These are phyloP conservation scores for Rugosomyces carneus DNA, from an alignment of 1,284 basidiomycete species.

Conservation along the genomic window DNA sequence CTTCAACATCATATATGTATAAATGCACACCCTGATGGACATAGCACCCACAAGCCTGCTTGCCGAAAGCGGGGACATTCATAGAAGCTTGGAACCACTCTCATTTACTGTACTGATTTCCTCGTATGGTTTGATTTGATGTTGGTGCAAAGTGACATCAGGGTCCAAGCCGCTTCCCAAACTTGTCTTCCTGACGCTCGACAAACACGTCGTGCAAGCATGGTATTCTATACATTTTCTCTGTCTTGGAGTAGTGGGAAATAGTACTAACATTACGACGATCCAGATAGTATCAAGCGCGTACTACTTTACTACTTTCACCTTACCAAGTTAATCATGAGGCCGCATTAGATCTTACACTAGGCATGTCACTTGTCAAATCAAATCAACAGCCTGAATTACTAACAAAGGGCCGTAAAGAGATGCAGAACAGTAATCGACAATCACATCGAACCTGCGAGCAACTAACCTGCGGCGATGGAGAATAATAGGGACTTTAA, in stretches of 20 bases:
- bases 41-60: conserved; percentile 5
- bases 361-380: no score
- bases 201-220: conserved; percentile 3
- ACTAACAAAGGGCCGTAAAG: not conserved
- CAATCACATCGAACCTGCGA: not conserved
- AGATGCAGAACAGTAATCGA: not conserved
- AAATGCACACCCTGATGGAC: conserved; percentile 4
- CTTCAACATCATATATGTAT: not conserved
- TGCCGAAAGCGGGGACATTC: not conserved
- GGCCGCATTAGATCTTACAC: no score
- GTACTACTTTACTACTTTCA: no score
- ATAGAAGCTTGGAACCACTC: conserved; percentile 2
- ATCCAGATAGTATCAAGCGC: no score
- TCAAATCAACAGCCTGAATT: not conserved
- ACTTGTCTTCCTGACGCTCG: conserved; percentile 1
- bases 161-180: conserved; percentile 6
- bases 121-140: conserved; percentile 19
- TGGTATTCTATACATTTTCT: not conserved
- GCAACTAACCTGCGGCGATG: not conserved
- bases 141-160: conserved; percentile 3
- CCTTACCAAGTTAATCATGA: no score
- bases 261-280: no score
- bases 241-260: not conserved
- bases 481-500: not conserved
- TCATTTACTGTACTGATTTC: conserved; percentile 8